Evolutionary conservation across 108 stramenopile species (phyloP).

Genomic region (Discostella stelligeroides): DNA sequence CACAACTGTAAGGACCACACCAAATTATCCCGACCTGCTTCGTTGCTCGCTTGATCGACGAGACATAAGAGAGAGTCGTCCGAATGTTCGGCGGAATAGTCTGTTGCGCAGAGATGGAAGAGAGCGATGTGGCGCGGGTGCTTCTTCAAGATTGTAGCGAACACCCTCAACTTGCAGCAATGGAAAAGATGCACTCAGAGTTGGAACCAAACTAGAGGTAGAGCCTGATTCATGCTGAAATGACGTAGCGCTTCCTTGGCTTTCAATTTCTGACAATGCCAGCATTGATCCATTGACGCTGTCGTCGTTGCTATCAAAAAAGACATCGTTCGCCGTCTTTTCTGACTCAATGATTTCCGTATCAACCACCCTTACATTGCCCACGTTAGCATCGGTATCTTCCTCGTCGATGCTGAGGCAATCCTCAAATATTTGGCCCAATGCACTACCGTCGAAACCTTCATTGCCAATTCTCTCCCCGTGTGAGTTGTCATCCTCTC

Average conservation of each 20-base stretch:
- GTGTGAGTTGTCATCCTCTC: not conserved
- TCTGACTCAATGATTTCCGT: no score
- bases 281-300: not conserved
- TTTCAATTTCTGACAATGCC: constrained; percentile 34
- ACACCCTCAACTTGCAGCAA: not conserved
- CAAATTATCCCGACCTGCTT: not conserved
- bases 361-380: no score
- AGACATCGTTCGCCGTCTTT: no score
- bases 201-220: not conserved
- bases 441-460: constrained; percentile 1
- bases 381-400: constrained; percentile 3
- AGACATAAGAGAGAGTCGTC: constrained; percentile 30
- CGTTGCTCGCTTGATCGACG: not conserved
- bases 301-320: not conserved
- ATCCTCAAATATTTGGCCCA: constrained; percentile 29
- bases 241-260: constrained; percentile 4
- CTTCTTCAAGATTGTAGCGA: not conserved
- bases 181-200: not conserved
- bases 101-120: constrained; percentile 37
- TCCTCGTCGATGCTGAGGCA: constrained; percentile 40
- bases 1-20: no score
- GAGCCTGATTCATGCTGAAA: not conserved
- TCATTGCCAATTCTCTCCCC: not conserved
- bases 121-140: not conserved
- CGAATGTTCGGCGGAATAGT: constrained; percentile 35